Percentiles rank a stretch among this genome's conserved stretches.
These are phyloP conservation scores for Zygnema cylindricum DNA, from an alignment of 139 green algal species.

Conservation along the genomic window DNA sequence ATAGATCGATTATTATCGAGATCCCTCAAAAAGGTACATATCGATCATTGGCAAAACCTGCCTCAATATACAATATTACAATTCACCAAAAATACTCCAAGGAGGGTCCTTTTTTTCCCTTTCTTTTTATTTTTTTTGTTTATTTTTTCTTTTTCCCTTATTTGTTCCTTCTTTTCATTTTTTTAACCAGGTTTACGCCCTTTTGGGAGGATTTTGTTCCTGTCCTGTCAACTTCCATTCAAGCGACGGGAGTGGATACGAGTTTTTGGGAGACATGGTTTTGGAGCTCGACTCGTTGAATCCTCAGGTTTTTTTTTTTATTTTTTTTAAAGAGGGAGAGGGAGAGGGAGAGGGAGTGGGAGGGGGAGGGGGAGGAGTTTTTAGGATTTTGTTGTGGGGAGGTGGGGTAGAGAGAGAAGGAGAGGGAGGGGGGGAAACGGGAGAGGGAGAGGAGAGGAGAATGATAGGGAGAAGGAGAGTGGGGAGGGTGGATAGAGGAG, in stretches of 20 bases:
- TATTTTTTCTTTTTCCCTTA: slow-evolving; percentile 8
- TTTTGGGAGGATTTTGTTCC: slow-evolving; percentile 67
- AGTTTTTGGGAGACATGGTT: slow-evolving; percentile 89
- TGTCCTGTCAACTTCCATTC: slow-evolving; percentile 94
- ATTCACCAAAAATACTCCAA: no score
- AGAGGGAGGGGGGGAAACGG: no score
- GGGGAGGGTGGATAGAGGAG: no score
- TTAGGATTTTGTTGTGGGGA: not conserved
- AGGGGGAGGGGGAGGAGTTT: slow-evolving; percentile 27
- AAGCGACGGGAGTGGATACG: slow-evolving; percentile 89
- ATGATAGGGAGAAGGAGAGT: no score
- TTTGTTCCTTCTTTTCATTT: not conserved
- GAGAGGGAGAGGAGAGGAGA: no score
- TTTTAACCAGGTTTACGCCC: slow-evolving; percentile 65
- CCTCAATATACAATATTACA: no score
- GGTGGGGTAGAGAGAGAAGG: no score
- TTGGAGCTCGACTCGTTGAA: slow-evolving; percentile 75
- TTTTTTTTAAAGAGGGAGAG: not conserved
- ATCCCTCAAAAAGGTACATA: no score
- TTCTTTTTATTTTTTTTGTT: no score
- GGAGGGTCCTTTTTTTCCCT: no score
- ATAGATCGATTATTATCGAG: no score
- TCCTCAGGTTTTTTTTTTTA: slow-evolving; percentile 19
- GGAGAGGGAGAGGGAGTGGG: not conserved
- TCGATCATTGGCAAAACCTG: no score